These are phyloP conservation scores for Elsinoe ampelina DNA, from an alignment of 2,329 filamentous ascomycete genomes.

Conservation along the genomic window DNA sequence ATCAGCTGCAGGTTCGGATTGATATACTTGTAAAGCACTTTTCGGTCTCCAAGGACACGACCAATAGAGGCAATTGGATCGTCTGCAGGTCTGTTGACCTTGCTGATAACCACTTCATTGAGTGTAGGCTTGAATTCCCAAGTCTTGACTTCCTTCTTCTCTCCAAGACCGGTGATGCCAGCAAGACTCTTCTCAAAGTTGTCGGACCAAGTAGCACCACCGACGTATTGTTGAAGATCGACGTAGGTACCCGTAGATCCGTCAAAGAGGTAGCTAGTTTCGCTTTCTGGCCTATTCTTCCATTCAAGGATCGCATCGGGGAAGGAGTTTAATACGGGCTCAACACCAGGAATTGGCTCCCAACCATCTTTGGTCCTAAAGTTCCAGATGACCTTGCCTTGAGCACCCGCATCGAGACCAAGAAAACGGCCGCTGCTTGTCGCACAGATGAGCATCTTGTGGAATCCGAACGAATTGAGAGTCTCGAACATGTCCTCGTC, in stretches of 20 bases:
- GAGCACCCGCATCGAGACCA: conserved; percentile 65
- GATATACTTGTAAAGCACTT: conserved; percentile 95
- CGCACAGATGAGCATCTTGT: conserved; percentile 72
- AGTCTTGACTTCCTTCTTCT: neutral
- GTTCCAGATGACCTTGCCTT: conserved; percentile 69
- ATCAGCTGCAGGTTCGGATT: conserved; percentile 78
- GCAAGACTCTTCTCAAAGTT: conserved; percentile 2
- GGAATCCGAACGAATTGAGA: conserved; percentile 75
- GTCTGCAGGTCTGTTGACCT: conserved; percentile 60
- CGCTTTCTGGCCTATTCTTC: conserved; percentile 16
- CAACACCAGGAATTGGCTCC: conserved; percentile 6
- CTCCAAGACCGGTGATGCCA: neutral
- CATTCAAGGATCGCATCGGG: conserved; percentile 16
- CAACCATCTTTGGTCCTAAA: conserved; percentile 38
- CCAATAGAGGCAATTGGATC: conserved; percentile 93
- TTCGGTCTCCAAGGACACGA: conserved; percentile 79
- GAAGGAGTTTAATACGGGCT: conserved; percentile 12
- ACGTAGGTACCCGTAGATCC: conserved; percentile 5
- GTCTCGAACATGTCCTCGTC: conserved; percentile 38
- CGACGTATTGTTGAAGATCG: neutral
- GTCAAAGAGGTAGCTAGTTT: conserved; percentile 5
- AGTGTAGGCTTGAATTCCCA: conserved; percentile 66
- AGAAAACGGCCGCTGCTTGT: conserved; percentile 72
- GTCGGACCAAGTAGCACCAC: neutral
- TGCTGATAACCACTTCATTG: conserved; percentile 57